These are phyloP conservation scores for Nadsonia fulvescens DNA, from an alignment of 805 yeast species.

Conservation along the genomic window DNA sequence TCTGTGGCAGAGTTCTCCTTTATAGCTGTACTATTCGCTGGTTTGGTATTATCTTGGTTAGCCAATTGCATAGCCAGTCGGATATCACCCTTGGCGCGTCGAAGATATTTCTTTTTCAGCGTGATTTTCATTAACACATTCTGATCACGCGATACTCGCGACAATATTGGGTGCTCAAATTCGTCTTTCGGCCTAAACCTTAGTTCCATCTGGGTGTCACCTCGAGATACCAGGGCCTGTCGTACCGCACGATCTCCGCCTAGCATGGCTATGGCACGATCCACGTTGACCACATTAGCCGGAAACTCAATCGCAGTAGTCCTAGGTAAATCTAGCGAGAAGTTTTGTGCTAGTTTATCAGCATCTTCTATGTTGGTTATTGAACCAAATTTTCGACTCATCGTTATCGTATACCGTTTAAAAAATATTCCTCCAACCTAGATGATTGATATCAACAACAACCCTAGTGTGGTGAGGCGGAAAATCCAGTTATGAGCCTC, in stretches of 20 bases:
- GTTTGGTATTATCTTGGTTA: conserved; percentile 15
- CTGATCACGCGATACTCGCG: conserved; percentile 13
- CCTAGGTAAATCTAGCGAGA: too few relatives aligned
- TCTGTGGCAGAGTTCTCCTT: conserved; percentile 19
- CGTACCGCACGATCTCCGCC: conserved; percentile 33
- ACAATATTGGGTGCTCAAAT: conserved; percentile 31
- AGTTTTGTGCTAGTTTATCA: too few relatives aligned
- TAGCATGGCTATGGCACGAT: conserved; percentile 26
- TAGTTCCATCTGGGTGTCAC: conserved; percentile 18
- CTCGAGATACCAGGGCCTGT: conserved; percentile 19
- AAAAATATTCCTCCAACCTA: too few relatives aligned
- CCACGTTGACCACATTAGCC: conserved; percentile 33
- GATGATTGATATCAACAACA: too few relatives aligned
- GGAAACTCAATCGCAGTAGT: conserved; percentile 79
- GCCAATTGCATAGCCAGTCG: conserved; percentile 50
- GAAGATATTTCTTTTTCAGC: conserved; percentile 15
- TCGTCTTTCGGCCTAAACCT: conserved; percentile 19
- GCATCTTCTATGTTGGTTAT: too few relatives aligned
- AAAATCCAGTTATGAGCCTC: too few relatives aligned
- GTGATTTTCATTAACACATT: conserved; percentile 18
- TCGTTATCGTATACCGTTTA: too few relatives aligned
- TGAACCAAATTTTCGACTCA: too few relatives aligned
- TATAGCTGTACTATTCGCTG: not conserved
- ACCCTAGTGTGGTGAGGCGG: too few relatives aligned
- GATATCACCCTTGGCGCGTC: conserved; percentile 22